Evolutionary conservation across 495 filamentous ascomycete genomes (phyloP), one percentile per base, ranked within the genome.

Genomic region (Sporormia fimetaria): DNA sequence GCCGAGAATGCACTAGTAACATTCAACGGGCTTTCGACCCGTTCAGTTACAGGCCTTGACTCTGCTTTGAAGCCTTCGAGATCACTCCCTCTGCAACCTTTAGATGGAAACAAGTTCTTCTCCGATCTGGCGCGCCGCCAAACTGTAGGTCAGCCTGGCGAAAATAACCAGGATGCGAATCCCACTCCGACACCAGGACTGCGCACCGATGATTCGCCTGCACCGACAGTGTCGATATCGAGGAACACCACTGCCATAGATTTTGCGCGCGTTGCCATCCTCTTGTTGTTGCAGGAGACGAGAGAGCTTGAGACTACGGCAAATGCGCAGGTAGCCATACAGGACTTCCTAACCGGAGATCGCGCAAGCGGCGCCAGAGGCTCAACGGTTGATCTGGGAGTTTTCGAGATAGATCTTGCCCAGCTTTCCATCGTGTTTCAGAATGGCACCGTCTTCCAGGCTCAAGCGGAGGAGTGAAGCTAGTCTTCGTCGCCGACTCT

Each of bases 1-100:
- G 72, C 76, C 0, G 76, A 94, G 61, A 95, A 95, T 46, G 76
- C 82, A 0, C 71, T 98, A 15, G 78, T 96, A 6, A 80, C 83
- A 0, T 92, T 98, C 52, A 70, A 77, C 39, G 74, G 77, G 20
- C 51, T 60, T 21, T 63, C 44, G 26, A 58, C 62, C 27, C 64
- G 64, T 15, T 46, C 42, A 12, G 11, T 53, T 37, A 12, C 15
- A 25, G 18, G 52, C 9, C 39, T 40, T 1, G 43, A 34, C 21
- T 44, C 31, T 26, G 9, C 17, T 6, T 4, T 49, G 14, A 30
- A 34, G 14, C 45, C 45, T 9, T 49, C 45, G 17, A 15, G 45
- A 9, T 30, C 45, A 2, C 43, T 37, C 16, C 55, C 44, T 40
- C 41, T 37, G 31, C 29, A 23, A 33, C 21, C 12, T 34, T 33